Conservation (phyloP, 345 rosid genomes). For the Tarenaya hassleriana region DNA sequence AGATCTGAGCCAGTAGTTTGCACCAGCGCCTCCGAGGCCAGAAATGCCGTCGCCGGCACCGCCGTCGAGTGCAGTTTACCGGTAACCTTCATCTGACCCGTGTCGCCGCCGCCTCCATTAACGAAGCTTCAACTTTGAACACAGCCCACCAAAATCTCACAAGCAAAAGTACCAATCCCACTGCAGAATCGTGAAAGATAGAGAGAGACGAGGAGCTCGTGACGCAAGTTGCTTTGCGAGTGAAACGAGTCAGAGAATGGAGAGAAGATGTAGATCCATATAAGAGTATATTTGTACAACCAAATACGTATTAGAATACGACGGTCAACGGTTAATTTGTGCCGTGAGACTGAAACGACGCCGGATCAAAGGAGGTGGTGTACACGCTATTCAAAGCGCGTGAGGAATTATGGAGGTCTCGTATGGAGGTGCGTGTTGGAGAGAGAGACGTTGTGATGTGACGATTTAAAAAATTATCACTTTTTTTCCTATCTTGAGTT, state of each 20-base stretch:
- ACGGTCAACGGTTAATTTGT: slow-evolving; percentile 24
- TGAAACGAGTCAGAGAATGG: too few relatives aligned
- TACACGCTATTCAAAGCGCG: slow-evolving; percentile 11
- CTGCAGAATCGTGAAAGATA: background rate
- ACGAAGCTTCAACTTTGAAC: background rate
- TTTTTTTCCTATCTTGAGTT: too few relatives aligned
- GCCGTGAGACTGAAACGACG: slow-evolving; percentile 3
- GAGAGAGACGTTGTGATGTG: slow-evolving; percentile 32
- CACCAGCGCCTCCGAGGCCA: slow-evolving; percentile 16
- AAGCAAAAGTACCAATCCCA: background rate
- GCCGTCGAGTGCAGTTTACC: slow-evolving; percentile 36
- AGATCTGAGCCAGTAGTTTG: slow-evolving; percentile 39
- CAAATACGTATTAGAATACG: slow-evolving; percentile 15
- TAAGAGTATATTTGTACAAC: slow-evolving; percentile 3
- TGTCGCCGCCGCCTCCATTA: background rate
- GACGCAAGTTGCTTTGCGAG: too few relatives aligned
- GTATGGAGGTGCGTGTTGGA: slow-evolving; percentile 31
- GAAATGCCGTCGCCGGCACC: slow-evolving; percentile 33
- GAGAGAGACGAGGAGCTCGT: background rate
- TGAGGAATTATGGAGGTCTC: slow-evolving; percentile 17
- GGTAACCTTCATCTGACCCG: slow-evolving; percentile 49
- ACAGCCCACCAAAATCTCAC: too few relatives aligned
- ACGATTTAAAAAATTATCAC: background rate
- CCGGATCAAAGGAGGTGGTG: background rate
- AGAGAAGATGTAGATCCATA: slow-evolving; percentile 8